Evolutionary conservation across 2,329 filamentous ascomycete species (phyloP).

Genomic region (Clarireedia monteithiana): DNA sequence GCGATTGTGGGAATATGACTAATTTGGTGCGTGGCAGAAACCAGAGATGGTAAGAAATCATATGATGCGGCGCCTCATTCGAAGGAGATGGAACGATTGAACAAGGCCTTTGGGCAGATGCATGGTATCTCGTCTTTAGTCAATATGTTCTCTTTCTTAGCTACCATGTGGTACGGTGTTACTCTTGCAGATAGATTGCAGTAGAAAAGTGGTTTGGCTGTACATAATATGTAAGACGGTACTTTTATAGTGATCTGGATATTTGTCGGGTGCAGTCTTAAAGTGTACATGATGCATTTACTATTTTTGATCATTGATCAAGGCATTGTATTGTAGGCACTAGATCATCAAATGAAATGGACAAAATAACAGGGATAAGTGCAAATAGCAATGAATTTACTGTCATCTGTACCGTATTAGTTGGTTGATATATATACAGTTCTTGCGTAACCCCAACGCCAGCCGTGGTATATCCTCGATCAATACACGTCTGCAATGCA

Average conservation of each 20-base stretch:
- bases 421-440: too few species aligned
- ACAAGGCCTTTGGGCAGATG: conserved; percentile 68
- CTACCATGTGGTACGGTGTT: conserved; percentile 70
- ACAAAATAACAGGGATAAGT: background rate
- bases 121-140: conserved; percentile 77
- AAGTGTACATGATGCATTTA: background rate
- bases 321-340: too few species aligned
- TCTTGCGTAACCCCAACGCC: too few species aligned
- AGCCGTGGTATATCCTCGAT: too few species aligned
- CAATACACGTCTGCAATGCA: too few species aligned
- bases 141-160: conserved; percentile 64
- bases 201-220: conserved; percentile 2
- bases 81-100: conserved; percentile 72
- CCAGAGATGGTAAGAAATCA: conserved; percentile 80
- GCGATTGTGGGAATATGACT: background rate
- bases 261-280: background rate
- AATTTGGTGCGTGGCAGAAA: conserved; percentile 45
- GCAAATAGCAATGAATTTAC: background rate
- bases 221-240: too few species aligned
- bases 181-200: conserved; percentile 41
- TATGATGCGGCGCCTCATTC: conserved; percentile 74
- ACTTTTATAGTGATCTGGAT: too few species aligned
- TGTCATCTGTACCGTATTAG: background rate
- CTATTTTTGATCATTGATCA: too few species aligned
- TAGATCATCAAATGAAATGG: background rate